Evolutionary conservation across 768 basidiomycete genomes (phyloP), one percentile per base, ranked within the genome.

Genomic region (Pholiota conissans): DNA sequence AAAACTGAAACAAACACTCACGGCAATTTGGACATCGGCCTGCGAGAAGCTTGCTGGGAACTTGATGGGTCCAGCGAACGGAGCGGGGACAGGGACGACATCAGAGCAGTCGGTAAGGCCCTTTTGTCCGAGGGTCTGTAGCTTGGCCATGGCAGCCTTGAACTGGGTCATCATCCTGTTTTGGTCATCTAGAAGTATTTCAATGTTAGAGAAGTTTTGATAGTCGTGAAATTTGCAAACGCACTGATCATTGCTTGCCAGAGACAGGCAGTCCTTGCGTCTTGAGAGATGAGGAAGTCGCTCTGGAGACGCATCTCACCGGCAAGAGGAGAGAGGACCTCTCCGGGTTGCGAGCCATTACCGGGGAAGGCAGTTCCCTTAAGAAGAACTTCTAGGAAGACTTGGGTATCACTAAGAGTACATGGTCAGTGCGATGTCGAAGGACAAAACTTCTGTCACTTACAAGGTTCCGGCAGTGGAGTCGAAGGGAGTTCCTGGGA

Each of bases 291-390:
- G 13, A 45, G 63, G 32, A 66, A 70, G 62, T 77, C 73, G 56
- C 68, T 71, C 58, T 76, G 72, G 22, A 77, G 70, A 54, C 74
- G 73, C 65, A 77, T 64, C 61, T 73, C 73, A 18, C 74, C 75
- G 24, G 60, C 62, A 20, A 75, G 63, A 16, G 73, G 69, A 6
- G 72, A 72, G 26, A 56, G 24, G 3, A 71, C 69, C 52, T 74
- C 70, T 39, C 75, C 74, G 6, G 60, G 14, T 7, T 68, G 59
- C n/a, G 57, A 58, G 2, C 51, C 55, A 24, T 58, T 62, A 16
- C 61, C 57, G 16, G 61, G 61, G 54, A 58, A 62, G 2, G 49
- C 28, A 20, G 27, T 51, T 24, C 67, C 67, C 29, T 61, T 61
- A 51, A 69, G 62, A 2, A 67, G 60, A 16, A 69, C 67, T 59